Evolutionary conservation across 345 rosid genomes (phyloP), one percentile per base, ranked within the genome.

Genomic region (Pugionium dolabratum): DNA sequence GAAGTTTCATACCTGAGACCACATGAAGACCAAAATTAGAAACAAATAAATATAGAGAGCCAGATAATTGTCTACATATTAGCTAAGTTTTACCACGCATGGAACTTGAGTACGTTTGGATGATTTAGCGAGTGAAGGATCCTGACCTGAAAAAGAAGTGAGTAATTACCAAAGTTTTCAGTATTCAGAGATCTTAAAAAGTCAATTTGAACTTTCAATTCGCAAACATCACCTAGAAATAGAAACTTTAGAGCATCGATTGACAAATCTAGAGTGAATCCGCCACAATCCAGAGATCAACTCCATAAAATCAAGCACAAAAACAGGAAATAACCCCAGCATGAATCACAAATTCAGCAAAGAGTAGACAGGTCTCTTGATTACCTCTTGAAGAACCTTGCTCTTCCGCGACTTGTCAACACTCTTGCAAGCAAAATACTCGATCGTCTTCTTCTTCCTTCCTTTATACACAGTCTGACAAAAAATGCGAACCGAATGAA

Each of bases 351-450:
- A 4, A 58, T 49, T 64, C 4, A 8, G 31, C 31, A 49, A 42
- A 50, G 36, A 30, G 26, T 25, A 54, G 45, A 56, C 4, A 59
- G 69, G 60, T 54, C 37, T 7, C 3, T 6, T 4, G 30, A 76
- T 83, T 80, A 94, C 99, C 84, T 94, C 99, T 62, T 88, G 97
- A 66, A 94, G 97, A 70, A 94, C 87, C 81, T 90, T 88, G 82
- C 56, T 84, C 84, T 84, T 82, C 66, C 86, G 95, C 33, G 99
- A 90, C 73, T 94, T 94, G 1, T 90, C 97, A 1, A 90, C 95
- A 66, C 99, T 88, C 87, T 94, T 94, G 52, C 90, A 81, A 1
- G 99, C 97, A 41, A 85, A 94, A 75, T 94, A 90, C 84, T 90
- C 97, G 65, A 94, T 94, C 52, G 95, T 81, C 84, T 86, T 88